Evolutionary conservation across 768 basidiomycete genomes (phyloP).

Genomic region (Trametes coccinea): DNA sequence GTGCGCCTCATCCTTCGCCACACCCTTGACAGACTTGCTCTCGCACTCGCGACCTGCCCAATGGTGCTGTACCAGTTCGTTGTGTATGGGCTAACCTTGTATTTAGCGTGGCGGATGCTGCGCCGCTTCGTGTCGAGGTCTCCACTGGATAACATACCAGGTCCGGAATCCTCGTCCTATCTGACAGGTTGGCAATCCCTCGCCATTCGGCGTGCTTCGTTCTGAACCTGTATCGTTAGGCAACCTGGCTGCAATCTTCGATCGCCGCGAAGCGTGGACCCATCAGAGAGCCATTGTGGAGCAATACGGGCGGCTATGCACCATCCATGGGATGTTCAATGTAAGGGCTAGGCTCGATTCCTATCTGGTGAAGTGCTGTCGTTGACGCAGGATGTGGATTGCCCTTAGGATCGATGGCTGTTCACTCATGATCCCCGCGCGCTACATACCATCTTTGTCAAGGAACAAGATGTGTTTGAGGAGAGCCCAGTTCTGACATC

Average conservation of each 20-base stretch:
- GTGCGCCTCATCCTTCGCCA: too few species aligned
- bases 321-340: not conserved
- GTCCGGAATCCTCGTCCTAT: slow-evolving; percentile 9
- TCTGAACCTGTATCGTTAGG: not conserved
- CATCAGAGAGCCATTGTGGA: not conserved
- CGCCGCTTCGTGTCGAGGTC: not conserved
- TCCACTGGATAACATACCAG: slow-evolving; percentile 20
- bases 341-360: slow-evolving; percentile 22
- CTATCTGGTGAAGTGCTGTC: too few species aligned
- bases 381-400: too few species aligned
- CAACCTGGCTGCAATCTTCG: slow-evolving; percentile 2
- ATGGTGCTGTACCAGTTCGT: not conserved
- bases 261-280: not conserved
- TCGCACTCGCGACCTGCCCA: too few species aligned
- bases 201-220: not conserved
- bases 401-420: slow-evolving; percentile 3
- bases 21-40: not conserved
- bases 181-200: not conserved
- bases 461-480: slow-evolving; percentile 24
- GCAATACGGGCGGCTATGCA: not conserved
- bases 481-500: not conserved
- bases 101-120: slow-evolving; percentile 2
- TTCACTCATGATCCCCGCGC: slow-evolving; percentile 20
- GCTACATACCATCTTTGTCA: slow-evolving; percentile 21
- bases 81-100: not conserved